These are phyloP conservation scores for Calendula officinalis DNA, from an alignment of 129 eudicot genomes.

Conservation along the genomic window DNA sequence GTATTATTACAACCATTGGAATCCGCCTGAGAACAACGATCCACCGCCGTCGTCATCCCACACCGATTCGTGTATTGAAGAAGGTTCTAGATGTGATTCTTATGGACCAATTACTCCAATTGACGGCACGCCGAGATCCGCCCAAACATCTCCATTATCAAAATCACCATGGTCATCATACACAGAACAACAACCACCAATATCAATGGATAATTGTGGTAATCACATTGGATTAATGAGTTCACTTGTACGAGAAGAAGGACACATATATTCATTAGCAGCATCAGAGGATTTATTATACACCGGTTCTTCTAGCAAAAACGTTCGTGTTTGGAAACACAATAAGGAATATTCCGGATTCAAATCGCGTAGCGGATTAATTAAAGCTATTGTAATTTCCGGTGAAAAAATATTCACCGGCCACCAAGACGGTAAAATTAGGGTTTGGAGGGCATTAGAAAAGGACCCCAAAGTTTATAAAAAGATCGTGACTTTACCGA, in stretches of 20 bases:
- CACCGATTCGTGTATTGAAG: slow-evolving; percentile 21
- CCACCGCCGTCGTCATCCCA: slow-evolving; percentile 16
- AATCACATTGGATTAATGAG: slow-evolving; percentile 61
- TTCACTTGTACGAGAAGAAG: slow-evolving; percentile 82
- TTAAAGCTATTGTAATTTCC: slow-evolving; percentile 65
- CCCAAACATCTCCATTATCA: slow-evolving; percentile 42
- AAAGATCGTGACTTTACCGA: slow-evolving; percentile 56
- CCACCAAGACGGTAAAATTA: slow-evolving; percentile 75
- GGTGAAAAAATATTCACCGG: slow-evolving; percentile 63
- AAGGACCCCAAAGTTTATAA: slow-evolving; percentile 53
- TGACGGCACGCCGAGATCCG: slow-evolving; percentile 14
- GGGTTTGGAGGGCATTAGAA: slow-evolving; percentile 61
- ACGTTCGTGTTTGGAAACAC: slow-evolving; percentile 71
- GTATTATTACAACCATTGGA: not conserved
- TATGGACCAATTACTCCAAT: slow-evolving; percentile 15
- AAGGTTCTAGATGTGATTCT: slow-evolving; percentile 25
- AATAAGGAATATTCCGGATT: slow-evolving; percentile 65
- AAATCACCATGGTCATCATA: slow-evolving; percentile 74
- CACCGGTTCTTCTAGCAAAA: slow-evolving; percentile 77
- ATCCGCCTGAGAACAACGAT: slow-evolving; percentile 1
- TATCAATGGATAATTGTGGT: slow-evolving; percentile 8
- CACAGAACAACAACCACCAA: slow-evolving; percentile 9
- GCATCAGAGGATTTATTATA: slow-evolving; percentile 55
- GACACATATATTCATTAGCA: slow-evolving; percentile 70
- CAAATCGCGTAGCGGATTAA: slow-evolving; percentile 72